Conservation (phyloP, 1,284 basidiomycete species). For the Sporisorium sorghi region DNA sequence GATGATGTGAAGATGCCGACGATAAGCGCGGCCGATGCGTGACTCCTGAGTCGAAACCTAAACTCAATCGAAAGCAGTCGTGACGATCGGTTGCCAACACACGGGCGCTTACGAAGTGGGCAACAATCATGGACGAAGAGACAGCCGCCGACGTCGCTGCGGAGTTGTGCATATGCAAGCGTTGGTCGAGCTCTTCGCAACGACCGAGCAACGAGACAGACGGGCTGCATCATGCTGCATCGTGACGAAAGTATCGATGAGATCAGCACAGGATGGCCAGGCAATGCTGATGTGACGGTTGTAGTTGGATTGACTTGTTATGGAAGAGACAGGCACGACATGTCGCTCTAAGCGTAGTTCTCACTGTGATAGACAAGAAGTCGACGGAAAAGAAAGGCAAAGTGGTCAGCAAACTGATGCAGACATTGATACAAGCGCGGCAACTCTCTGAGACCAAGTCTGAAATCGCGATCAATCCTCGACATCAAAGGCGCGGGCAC, state of each 20-base stretch:
- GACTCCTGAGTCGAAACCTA: too few species aligned
- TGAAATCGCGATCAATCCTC: not conserved
- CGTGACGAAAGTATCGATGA: not conserved
- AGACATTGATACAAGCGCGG: not conserved
- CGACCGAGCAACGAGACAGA: not conserved
- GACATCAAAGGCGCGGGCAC: conserved; percentile 9
- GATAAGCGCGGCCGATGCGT: too few species aligned
- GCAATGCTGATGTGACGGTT: not conserved
- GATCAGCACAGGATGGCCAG: not conserved
- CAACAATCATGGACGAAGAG: too few species aligned
- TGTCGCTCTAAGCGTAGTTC: conserved; percentile 44
- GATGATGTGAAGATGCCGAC: too few species aligned
- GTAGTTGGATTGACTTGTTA: conserved; percentile 1
- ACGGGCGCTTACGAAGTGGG: too few species aligned
- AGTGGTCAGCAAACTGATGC: not conserved
- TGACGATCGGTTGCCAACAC: too few species aligned
- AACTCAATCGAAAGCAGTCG: too few species aligned
- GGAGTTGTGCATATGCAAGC: not conserved
- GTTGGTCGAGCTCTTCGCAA: not conserved
- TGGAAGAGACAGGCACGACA: not conserved
- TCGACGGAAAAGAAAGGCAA: not conserved
- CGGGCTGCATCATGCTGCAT: not conserved
- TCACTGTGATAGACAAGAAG: conserved; percentile 28
- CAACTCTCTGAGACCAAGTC: not conserved
- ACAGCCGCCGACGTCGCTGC: not conserved